Conservation (phyloP, 202 grass and related monocot genomes). For the Musa balbisiana region DNA sequence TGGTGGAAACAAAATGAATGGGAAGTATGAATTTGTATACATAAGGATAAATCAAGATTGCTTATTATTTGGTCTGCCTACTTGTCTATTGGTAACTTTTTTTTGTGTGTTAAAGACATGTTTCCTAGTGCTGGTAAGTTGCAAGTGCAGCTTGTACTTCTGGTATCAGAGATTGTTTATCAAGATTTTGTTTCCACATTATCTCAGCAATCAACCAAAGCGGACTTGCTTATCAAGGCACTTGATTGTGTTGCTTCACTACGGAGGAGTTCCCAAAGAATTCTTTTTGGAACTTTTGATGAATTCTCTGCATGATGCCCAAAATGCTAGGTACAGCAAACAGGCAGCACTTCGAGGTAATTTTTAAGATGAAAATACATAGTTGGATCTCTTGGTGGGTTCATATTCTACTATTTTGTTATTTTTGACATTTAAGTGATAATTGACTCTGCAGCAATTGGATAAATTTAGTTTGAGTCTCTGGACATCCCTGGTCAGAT, state of each 20-base stretch:
- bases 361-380: neutral
- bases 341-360: constrained; percentile 37
- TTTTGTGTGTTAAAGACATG: too few relatives aligned
- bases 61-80: too few relatives aligned
- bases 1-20: too few relatives aligned
- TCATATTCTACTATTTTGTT: neutral
- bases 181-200: neutral
- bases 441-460: neutral
- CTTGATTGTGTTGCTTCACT: constrained; percentile 54
- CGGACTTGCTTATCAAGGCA: constrained; percentile 46
- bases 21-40: too few relatives aligned
- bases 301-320: constrained; percentile 33
- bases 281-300: constrained; percentile 64
- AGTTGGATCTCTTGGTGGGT: neutral
- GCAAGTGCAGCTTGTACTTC: too few relatives aligned
- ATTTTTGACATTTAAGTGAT: neutral
- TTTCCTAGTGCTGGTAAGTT: too few relatives aligned
- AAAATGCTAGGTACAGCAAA: constrained; percentile 24
- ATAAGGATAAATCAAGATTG: too few relatives aligned
- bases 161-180: too few relatives aligned
- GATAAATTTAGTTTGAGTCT: neutral
- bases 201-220: constrained; percentile 49
- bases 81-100: too few relatives aligned
- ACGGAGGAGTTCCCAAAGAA: constrained; percentile 56
- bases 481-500: neutral